Evolutionary conservation across 1,284 basidiomycete genomes (phyloP), one percentile per base, ranked within the genome.

Genomic region (Cutaneotrichosporon cutaneum): DNA sequence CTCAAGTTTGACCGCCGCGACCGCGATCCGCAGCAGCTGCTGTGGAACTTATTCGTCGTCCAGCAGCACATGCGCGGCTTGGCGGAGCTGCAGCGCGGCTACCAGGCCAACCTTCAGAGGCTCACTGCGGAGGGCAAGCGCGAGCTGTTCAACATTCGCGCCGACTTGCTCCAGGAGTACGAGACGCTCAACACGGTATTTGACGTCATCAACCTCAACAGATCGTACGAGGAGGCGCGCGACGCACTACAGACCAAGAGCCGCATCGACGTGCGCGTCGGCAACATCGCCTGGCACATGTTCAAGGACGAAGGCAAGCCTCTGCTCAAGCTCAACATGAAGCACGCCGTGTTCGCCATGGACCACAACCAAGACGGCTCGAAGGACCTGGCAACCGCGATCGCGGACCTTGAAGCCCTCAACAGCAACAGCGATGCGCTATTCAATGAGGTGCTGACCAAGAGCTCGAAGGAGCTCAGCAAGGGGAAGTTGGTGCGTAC

Each of bases 231-330:
- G 61, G 88, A 88, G 55, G 73, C 84, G 51, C 81, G 86, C 13
- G 89, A 90, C 63, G 86, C 88, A 64, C 89, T 92, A 54, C 81
- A 82, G 70, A 90, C 90, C 0, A 90, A 92, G 1, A 82, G 94
- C 42, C 84, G 91, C 45, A 79, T 97, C 26, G 88, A 91, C 68
- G 87, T 92, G 0, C 87, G 87, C 6, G 92, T 93, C 0, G 86
- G 88, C 10, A 90, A 94, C 73, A 88, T 99, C 56, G 92, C 91
- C 0, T 99, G 94, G 94, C 86, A 86, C 68, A 96, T 99, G 92
- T 81, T 96, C 5, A 68, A 67, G 21, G 90, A 92, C 66, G 84
- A 88, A 59, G 79, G 85, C 39, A 85, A 88, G 56, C 83, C 94
- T 33, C 83, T 98, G 1, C 88, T 92, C 32, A 96, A 97, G 79